Evolutionary conservation across 2,329 filamentous ascomycete species (phyloP), one percentile per base, ranked within the genome.

Genomic region (Drechslerella stenobrocha): DNA sequence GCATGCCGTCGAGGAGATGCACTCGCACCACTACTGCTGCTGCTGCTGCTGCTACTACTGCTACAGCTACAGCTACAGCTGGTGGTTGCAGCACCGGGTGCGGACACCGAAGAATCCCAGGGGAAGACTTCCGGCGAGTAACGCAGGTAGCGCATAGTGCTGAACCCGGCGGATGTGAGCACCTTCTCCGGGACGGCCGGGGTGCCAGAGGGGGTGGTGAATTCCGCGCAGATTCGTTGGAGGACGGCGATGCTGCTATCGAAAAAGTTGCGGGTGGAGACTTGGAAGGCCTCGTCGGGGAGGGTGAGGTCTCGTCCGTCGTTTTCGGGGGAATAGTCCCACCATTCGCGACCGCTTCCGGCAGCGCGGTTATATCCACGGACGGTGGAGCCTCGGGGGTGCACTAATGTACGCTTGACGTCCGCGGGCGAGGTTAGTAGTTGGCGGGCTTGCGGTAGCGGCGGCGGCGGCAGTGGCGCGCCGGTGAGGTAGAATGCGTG

Each of bases 251-350:
- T 60, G 22, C 55, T 52, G 15, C 50, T 34, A 26, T 59, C 51
- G 32, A 69, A 69, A 23, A 63, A 69, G 6, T 57, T 57, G 15
- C 34, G 56, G 22, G 64, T 69, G 1, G 20, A 9, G 2, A 7
- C 11, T 24, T 42, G 46, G n/a, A 69, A 69, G 3, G 26, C 42
- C 15, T 69, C 64, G n/a, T 69, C 64, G 20, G 13, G n/a, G 15
- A 18, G 13, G 37, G 37, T 20, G 3, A 18, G 34, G 7, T 37
- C 34, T 8, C 9, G 5, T 26, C 53, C 61, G 44, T 50, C 37
- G 9, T 67, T 34, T 44, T 69, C 64, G n/a, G 64, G 64, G 1
- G 57, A 37, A 28, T 57, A 63, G 26, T 69, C 64, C 64, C 64
- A 69, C 64, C 64, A 69, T 58, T 69, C 64, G 15, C 64, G 50